These are phyloP conservation scores for Botryotinia convoluta DNA, from an alignment of 2,329 filamentous ascomycete genomes.

Conservation along the genomic window DNA sequence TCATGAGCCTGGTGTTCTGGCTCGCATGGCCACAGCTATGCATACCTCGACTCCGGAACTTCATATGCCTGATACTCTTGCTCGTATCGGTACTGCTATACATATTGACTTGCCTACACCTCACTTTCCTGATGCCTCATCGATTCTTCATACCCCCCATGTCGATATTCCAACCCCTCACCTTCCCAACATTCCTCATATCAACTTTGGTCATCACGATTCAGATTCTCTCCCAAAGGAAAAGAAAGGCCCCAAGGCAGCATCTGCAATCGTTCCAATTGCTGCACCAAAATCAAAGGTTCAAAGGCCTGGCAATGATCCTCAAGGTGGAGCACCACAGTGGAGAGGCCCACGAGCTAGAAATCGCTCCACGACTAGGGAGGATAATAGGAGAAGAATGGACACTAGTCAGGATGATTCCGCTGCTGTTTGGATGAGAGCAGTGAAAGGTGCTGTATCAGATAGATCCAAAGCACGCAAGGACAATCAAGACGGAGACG, in stretches of 20 bases:
- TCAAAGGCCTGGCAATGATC: neutral
- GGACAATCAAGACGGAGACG: slow-evolving; percentile 4
- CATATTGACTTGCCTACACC: slow-evolving; percentile 3
- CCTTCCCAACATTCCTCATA: slow-evolving; percentile 1
- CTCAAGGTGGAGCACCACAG: neutral
- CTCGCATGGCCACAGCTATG: neutral
- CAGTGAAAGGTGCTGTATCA: slow-evolving; percentile 9
- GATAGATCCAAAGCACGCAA: slow-evolving; percentile 14
- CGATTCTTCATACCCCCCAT: slow-evolving; percentile 8
- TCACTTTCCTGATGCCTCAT: neutral
- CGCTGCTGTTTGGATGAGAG: slow-evolving; percentile 18
- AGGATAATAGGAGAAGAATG: slow-evolving; percentile 14
- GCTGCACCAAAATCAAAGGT: neutral
- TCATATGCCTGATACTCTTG: neutral
- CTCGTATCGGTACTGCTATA: neutral
- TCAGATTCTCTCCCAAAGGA: neutral
- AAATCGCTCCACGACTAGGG: slow-evolving; percentile 9
- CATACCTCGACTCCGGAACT: neutral
- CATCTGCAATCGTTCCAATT: neutral
- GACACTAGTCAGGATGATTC: slow-evolving; percentile 19
- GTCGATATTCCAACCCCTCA: neutral
- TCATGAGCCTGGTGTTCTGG: neutral
- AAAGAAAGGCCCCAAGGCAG: neutral
- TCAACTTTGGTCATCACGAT: neutral
- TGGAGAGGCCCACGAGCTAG: slow-evolving; percentile 19